Evolutionary conservation across 164 flowering plant genomes (phyloP).

Genomic region (Chloranthus sessilifolius): DNA sequence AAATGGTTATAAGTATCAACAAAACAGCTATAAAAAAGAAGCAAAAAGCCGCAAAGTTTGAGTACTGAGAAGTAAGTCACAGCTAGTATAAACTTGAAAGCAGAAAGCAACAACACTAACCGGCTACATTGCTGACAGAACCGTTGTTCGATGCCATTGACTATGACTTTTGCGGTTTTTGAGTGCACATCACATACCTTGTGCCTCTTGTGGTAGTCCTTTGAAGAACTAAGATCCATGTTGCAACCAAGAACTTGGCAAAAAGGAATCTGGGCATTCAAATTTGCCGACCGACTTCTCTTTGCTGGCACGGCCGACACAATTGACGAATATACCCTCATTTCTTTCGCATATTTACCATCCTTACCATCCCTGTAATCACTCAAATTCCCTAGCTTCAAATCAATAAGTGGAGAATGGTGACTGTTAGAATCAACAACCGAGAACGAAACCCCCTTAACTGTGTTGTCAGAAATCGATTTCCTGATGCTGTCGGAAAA

Average conservation of each 20-base stretch:
- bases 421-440: conserved; percentile 27
- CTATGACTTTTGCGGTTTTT: conserved; percentile 68
- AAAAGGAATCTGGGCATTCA: conserved; percentile 34
- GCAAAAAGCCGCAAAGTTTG: too few relatives aligned
- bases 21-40: too few relatives aligned
- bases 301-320: conserved; percentile 37
- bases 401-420: conserved; percentile 47
- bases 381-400: conserved; percentile 54
- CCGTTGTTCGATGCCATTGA: conserved; percentile 74
- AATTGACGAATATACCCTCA: conserved; percentile 18
- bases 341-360: conserved; percentile 19
- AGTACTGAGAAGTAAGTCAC: not conserved
- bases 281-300: conserved; percentile 26
- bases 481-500: conserved; percentile 23
- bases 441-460: conserved; percentile 30
- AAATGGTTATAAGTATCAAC: too few relatives aligned
- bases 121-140: conserved; percentile 87
- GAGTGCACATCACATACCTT: conserved; percentile 85
- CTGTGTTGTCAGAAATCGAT: conserved; percentile 10
- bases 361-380: conserved; percentile 27
- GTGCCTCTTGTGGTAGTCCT: conserved; percentile 90
- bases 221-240: conserved; percentile 63
- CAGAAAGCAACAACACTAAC: conserved; percentile 18
- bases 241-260: conserved; percentile 86
- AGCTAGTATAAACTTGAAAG: conserved; percentile 4